These are phyloP conservation scores for Eutrema japonicum DNA, from an alignment of 345 rosid species.

Conservation along the genomic window DNA sequence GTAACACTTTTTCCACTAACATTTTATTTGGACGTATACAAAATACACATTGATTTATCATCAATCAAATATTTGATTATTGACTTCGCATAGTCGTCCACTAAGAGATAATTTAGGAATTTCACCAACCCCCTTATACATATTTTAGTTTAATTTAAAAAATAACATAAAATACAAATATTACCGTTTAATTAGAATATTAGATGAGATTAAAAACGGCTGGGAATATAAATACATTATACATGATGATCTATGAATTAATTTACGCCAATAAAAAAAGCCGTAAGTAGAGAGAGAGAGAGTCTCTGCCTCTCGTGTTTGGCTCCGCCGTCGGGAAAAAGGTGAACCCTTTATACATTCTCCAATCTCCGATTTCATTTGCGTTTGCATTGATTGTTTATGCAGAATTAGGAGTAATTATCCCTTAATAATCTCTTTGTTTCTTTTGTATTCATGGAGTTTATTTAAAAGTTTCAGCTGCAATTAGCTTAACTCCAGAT, in stretches of 20 bases:
- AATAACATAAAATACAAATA: too few species aligned
- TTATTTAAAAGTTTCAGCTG: background rate
- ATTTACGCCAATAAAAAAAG: constrained; percentile 20
- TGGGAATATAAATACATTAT: background rate
- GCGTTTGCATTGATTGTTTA: constrained; percentile 25
- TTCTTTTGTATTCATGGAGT: background rate
- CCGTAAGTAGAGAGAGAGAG: background rate
- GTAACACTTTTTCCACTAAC: constrained; percentile 11
- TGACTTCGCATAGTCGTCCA: constrained; percentile 13
- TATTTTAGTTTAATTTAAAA: background rate
- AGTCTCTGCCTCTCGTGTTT: constrained; percentile 18
- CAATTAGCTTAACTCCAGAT: constrained; percentile 17
- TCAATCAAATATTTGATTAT: background rate
- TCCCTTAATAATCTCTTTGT: background rate
- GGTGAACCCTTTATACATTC: constrained; percentile 38
- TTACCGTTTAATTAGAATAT: too few species aligned
- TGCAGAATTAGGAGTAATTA: background rate
- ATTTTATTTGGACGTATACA: background rate
- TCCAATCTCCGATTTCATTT: constrained; percentile 34
- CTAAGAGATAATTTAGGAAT: background rate
- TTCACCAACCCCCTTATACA: constrained; percentile 22
- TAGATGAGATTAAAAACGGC: background rate
- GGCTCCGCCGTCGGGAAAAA: constrained; percentile 37
- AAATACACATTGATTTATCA: background rate
- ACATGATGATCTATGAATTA: background rate